Evolutionary conservation across 2,329 filamentous ascomycete genomes (phyloP), one percentile per base, ranked within the genome.

Genomic region (Pyrenophora graminea): DNA sequence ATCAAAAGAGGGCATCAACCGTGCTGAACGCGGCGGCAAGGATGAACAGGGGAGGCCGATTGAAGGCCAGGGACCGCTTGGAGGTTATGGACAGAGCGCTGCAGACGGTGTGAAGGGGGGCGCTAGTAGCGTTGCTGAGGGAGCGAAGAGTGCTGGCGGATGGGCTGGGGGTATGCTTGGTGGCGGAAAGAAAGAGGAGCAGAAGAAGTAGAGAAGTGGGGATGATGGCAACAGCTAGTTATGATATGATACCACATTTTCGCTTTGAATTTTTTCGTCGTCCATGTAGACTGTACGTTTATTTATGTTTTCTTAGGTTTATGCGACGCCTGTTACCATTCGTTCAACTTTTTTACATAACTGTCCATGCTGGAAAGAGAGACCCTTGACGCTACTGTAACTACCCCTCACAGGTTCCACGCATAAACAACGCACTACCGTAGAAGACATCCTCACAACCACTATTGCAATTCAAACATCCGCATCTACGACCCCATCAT

Each of bases 1-100:
- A 2, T 86, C 83, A 18, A 85, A 83, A 64, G 85, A 89, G 64
- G 87, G 85, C 21, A 66, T 87, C 61, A 89, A 86, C 74, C 79
- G 85, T 9, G 76, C 80, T 37, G 86, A 89, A 75, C 77, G 86
- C 7, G 76, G 81, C 30, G 85, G 86, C 43, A 86, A 84, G 64
- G 85, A 86, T 52, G 82, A 87, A 1, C 69, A 79, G 15, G 85
- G 85, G 3, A 46, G 55, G 10, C 30, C 17, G 71, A 70, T 32
- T 81, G 85, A 67, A 59, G 51, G 41, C 55, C 71, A 61, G 66
- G 76, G 57, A 3, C 72, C 56, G 48, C 64, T 62, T 46, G 73
- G 62, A 1, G 70, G 69, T 1, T 56, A 56, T 50, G 70, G 68
- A 17, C 53, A 68, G 49, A 53, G 63, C 39, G 68, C 67, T 47